Percentiles rank a stretch among this genome's conserved stretches.
Conservation (phyloP, 176 grass and related monocot species). For the Phyllostachys edulis region DNA sequence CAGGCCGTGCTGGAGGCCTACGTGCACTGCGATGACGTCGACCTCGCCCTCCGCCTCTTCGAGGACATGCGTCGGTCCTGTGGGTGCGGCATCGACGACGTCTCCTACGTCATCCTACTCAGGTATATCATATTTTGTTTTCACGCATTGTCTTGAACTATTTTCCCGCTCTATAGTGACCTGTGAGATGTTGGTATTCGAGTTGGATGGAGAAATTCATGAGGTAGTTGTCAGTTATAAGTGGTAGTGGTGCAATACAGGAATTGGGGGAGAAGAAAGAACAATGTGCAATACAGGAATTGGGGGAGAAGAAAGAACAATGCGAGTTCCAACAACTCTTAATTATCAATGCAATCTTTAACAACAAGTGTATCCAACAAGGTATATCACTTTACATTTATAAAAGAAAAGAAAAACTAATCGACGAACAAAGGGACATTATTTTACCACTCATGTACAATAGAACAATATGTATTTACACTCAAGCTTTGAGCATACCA, state of each 20-base stretch:
- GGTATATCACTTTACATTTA: background rate
- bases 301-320: no score
- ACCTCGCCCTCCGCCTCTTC: slow-evolving; percentile 56
- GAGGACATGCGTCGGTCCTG: slow-evolving; percentile 57
- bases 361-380: background rate
- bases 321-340: background rate
- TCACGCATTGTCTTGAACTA: background rate
- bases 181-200: background rate
- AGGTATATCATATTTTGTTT: slow-evolving; percentile 42
- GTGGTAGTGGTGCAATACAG: background rate
- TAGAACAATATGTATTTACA: background rate
- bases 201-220: background rate
- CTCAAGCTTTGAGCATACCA: background rate
- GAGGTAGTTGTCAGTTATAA: background rate
- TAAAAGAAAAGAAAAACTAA: background rate
- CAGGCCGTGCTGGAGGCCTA: slow-evolving; percentile 89
- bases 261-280: no score
- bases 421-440: background rate
- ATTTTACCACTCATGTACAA: background rate
- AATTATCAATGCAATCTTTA: background rate
- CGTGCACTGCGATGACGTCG: slow-evolving; percentile 65
- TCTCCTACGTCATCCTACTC: slow-evolving; percentile 79
- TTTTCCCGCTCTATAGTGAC: background rate
- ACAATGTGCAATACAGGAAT: no score
- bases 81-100: slow-evolving; percentile 59